phyloP scores from a whole-genome alignment of 2,329 filamentous ascomycete genomes.

The Podosphaera xanthii region DNA sequence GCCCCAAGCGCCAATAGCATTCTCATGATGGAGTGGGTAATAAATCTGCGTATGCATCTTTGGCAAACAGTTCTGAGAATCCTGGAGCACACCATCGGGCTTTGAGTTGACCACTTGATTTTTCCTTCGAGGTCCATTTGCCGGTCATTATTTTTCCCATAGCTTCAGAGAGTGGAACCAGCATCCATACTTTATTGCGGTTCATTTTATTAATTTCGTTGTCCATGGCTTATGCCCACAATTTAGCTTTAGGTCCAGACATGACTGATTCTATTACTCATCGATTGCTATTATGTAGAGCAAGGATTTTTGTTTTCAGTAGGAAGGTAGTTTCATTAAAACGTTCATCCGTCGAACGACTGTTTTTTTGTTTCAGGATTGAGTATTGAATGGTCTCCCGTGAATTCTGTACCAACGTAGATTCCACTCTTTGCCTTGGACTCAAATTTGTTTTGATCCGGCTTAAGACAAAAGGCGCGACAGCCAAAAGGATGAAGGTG shows the following conservation, averaged over 20 bases:
- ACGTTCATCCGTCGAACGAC: background rate
- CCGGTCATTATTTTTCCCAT: background rate
- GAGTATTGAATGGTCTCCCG: no score
- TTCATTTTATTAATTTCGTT: background rate
- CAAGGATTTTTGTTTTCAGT: background rate
- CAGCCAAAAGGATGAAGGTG: background rate
- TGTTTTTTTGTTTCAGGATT: no score
- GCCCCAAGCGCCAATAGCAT: background rate
- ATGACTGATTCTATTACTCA: background rate
- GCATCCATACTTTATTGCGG: background rate
- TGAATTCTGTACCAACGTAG: background rate
- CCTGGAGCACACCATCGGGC: no score
- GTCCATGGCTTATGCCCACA: background rate
- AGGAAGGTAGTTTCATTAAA: background rate
- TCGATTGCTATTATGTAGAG: background rate
- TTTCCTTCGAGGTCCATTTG: no score
- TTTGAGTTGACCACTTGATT: no score
- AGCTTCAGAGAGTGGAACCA: background rate
- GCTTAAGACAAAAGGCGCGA: background rate
- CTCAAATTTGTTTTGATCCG: background rate
- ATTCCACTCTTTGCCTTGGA: background rate
- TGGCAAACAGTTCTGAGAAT: no score
- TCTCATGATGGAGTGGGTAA: background rate
- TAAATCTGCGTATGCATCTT: background rate
- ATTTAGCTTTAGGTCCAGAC: background rate